Percentiles rank a stretch among this genome's conserved stretches.
Conservation (phyloP, 306 rosid species). For the Bauhinia variegata region DNA sequence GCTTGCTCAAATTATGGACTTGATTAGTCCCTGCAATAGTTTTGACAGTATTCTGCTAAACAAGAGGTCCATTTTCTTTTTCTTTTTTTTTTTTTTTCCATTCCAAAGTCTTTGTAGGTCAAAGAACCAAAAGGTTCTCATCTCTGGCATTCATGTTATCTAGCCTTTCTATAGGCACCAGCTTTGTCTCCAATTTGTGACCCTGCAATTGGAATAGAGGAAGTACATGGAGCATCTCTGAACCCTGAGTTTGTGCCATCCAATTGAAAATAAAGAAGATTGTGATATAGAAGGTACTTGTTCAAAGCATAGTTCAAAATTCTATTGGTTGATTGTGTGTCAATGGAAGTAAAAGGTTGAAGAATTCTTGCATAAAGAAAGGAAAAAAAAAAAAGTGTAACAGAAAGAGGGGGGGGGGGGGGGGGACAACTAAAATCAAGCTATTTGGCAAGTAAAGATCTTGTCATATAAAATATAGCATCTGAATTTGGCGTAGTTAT, state of each 20-base stretch:
- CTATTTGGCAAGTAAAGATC: no score
- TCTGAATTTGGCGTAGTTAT: no score
- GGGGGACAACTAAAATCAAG: no score
- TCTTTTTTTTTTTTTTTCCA: neutral
- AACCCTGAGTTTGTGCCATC: neutral
- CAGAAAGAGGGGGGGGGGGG: neutral
- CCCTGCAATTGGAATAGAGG: constrained; percentile 35
- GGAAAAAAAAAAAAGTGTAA: neutral
- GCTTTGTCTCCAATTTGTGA: constrained; percentile 10
- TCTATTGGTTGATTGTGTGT: neutral
- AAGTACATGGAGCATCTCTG: neutral
- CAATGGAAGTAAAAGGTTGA: no score
- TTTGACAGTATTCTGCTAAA: neutral
- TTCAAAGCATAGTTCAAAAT: neutral
- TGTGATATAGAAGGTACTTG: neutral
- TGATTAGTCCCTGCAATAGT: no score
- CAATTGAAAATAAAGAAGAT: neutral
- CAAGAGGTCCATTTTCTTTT: neutral
- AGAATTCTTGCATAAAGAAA: neutral
- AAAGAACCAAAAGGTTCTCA: constrained; percentile 26
- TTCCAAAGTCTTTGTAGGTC: constrained; percentile 25
- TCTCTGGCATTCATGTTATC: neutral
- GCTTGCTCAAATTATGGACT: no score
- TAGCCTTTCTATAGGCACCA: constrained; percentile 2
- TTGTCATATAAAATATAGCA: no score